Evolutionary conservation across 176 grass and related monocot species (phyloP).

Genomic region (Chrysopogon serrulatus): DNA sequence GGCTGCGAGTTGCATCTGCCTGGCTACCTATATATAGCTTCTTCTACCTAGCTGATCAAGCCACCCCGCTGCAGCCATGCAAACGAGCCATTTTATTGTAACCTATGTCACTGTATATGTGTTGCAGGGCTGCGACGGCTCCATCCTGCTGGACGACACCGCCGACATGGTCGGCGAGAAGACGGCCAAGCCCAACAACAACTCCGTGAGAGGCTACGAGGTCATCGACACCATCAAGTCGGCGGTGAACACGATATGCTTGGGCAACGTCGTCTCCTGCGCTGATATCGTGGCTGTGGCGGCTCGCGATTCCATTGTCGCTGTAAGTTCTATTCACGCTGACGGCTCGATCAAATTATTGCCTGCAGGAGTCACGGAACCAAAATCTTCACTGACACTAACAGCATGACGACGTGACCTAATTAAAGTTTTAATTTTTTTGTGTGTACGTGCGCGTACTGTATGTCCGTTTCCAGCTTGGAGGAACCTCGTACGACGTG

Average conservation of each 20-base stretch:
- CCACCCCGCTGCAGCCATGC: neutral
- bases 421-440: too few relatives aligned
- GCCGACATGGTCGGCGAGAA: slow-evolving; percentile 62
- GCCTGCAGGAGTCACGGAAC: too few relatives aligned
- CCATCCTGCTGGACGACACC: slow-evolving; percentile 73
- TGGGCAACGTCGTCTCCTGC: slow-evolving; percentile 76
- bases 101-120: too few relatives aligned
- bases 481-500: slow-evolving; percentile 62
- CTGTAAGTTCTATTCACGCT: slow-evolving; percentile 35
- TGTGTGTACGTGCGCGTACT: too few relatives aligned
- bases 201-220: slow-evolving; percentile 59
- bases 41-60: neutral
- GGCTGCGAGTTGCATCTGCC: neutral
- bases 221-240: slow-evolving; percentile 67
- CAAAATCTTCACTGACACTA: too few relatives aligned
- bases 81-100: neutral
- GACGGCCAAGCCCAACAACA: slow-evolving; percentile 61
- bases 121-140: slow-evolving; percentile 71
- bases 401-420: neutral
- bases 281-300: slow-evolving; percentile 70
- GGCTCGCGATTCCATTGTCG: slow-evolving; percentile 72
- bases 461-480: slow-evolving; percentile 32
- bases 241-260: slow-evolving; percentile 47
- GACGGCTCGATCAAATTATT: neutral
- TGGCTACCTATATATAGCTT: too few relatives aligned